These are phyloP conservation scores for Prunella vulgaris DNA, from an alignment of 257 asterid genomes.

Conservation along the genomic window DNA sequence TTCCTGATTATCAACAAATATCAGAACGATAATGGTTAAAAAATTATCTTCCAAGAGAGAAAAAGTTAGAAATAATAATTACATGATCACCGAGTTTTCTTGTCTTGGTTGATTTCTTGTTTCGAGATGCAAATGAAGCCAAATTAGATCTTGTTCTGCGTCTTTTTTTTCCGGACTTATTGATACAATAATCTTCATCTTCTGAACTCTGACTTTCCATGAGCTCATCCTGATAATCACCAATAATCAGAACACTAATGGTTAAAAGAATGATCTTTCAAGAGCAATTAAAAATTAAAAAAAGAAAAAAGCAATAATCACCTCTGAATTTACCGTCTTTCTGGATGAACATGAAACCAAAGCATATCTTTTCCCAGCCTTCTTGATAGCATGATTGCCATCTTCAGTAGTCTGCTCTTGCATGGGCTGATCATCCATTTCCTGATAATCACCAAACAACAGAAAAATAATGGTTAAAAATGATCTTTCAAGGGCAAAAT, in stretches of 20 bases:
- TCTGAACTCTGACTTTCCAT: not conserved
- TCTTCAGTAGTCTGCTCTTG: not conserved
- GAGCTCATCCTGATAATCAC: not conserved
- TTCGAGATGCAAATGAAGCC: not conserved
- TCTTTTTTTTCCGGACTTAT: no score
- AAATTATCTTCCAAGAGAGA: not conserved
- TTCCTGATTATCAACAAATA: not conserved
- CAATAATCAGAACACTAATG: not conserved
- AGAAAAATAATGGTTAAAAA: no score
- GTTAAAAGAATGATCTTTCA: not conserved
- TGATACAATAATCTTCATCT: not conserved
- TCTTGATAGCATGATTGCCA: not conserved
- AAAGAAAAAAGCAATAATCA: no score
- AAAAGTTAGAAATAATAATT: no score
- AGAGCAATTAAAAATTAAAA: not conserved
- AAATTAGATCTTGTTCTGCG: not conserved
- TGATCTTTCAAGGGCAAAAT: no score
- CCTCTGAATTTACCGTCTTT: not conserved
- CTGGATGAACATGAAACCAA: not conserved
- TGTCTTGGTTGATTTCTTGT: not conserved
- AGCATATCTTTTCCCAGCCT: not conserved
- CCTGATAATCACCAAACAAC: not conserved
- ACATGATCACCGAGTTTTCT: not conserved
- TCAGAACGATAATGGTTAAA: not conserved
- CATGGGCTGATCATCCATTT: no score